phyloP scores from a whole-genome alignment of 2,329 filamentous ascomycete genomes.

The Aspergillus novofumigatus region DNA sequence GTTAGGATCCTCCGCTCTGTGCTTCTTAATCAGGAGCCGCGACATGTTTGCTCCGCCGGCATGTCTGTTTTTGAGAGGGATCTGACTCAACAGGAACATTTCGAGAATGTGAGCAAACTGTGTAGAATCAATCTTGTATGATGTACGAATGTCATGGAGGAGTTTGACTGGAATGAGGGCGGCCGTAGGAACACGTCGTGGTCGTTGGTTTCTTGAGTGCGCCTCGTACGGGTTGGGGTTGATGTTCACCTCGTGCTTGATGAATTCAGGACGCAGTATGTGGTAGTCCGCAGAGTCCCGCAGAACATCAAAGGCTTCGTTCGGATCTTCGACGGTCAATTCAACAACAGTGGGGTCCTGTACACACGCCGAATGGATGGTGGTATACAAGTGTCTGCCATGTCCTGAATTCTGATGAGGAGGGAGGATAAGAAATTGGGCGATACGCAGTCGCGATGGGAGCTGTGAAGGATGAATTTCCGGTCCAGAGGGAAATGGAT shows the following conservation, averaged over 20 bases:
- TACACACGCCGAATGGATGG: slow-evolving; percentile 68
- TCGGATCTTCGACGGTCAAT: slow-evolving; percentile 91
- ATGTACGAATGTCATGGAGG: slow-evolving; percentile 47
- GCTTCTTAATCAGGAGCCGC: slow-evolving; percentile 46
- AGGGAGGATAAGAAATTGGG: slow-evolving; percentile 87
- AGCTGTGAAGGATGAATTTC: slow-evolving; percentile 55
- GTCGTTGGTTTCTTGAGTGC: slow-evolving; percentile 32
- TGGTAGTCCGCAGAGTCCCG: slow-evolving; percentile 60
- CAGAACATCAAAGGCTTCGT: slow-evolving; percentile 62
- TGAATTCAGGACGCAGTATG: slow-evolving; percentile 50
- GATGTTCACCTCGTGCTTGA: slow-evolving; percentile 46
- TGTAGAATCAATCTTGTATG: slow-evolving; percentile 56
- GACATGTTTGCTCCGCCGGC: slow-evolving; percentile 48
- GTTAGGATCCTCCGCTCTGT: slow-evolving; percentile 46
- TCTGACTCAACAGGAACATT: slow-evolving; percentile 58
- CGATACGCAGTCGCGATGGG: slow-evolving; percentile 77
- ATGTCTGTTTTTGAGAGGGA: slow-evolving; percentile 48
- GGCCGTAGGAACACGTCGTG: slow-evolving; percentile 46
- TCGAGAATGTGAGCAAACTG: slow-evolving; percentile 61
- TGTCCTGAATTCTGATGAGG: slow-evolving; percentile 79
- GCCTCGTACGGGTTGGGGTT: slow-evolving; percentile 40
- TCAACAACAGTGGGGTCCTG: slow-evolving; percentile 67
- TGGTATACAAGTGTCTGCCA: slow-evolving; percentile 74
- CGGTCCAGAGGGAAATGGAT: slow-evolving; percentile 36
- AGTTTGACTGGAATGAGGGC: slow-evolving; percentile 50